Evolutionary conservation across 2,329 filamentous ascomycete genomes (phyloP), one percentile per base, ranked within the genome.

Genomic region (Aspergillus ruber): DNA sequence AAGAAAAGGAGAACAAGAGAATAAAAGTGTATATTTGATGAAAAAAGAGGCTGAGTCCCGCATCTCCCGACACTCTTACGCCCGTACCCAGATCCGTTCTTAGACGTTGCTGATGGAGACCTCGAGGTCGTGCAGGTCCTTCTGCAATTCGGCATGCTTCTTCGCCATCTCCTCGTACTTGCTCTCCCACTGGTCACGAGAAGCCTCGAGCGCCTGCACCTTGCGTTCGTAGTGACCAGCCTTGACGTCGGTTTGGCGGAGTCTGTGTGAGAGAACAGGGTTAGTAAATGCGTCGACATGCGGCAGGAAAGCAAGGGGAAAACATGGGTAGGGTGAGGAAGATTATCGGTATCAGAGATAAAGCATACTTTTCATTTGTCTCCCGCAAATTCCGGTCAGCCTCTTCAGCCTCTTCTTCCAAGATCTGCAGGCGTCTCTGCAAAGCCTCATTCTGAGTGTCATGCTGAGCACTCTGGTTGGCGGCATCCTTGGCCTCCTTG

Each of bases 191-290:
- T 90, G 83, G 74, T 96, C 90, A 64, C 88, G 86, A 70, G 90
- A 83, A 66, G 82, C 79, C 77, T 98, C 93, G 66, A 96, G 84
- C 64, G 93, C 91, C 74, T 96, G 89, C 61, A 97, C 93, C 81
- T 97, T 97, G 76, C 93, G 93, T 79, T 98, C 93, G 75, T 91
- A 97, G 79, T 98, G 91, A 64, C 91, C 93, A 66, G 91, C 90
- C 81, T 97, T 97, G 76, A 97, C 90, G 71, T 98, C 93, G 76
- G 93, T 96, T 78, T 95, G 90, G 72, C 93, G 90, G 68, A 97
- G 88, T 78, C 93, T 98, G 61, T 56, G 49, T 50, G 48, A 40
- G 52, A 47, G 45, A 57, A 42, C n/a, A 44, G 47, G 33, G 54
- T 56, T 45, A 55, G 54, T 55, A 25, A 56, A 55, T 43, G 43